These are phyloP conservation scores for Fusarium sp. DNA, from an alignment of 2,329 filamentous ascomycete genomes.

Conservation along the genomic window DNA sequence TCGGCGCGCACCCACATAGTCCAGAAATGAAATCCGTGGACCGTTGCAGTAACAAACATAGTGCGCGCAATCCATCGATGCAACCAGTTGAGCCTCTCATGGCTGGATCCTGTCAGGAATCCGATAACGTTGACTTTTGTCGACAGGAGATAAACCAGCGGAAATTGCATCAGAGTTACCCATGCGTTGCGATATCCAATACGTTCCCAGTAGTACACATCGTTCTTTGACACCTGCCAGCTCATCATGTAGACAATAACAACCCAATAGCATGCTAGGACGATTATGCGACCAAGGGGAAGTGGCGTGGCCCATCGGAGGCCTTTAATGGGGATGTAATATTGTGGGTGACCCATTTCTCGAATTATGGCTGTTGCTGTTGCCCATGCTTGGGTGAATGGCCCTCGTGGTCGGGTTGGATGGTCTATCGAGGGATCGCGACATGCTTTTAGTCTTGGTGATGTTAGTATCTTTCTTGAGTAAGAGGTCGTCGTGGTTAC, in stretches of 20 bases:
- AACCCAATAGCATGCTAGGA: slow-evolving; percentile 68
- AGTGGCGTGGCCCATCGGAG: slow-evolving; percentile 69
- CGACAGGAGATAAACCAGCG: slow-evolving; percentile 71
- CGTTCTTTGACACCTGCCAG: slow-evolving; percentile 60
- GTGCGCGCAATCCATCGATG: slow-evolving; percentile 79
- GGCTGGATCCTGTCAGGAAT: slow-evolving; percentile 69
- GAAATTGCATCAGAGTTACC: slow-evolving; percentile 73
- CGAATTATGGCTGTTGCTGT: slow-evolving; percentile 68
- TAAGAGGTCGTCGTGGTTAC: slow-evolving; percentile 44
- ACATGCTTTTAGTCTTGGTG: slow-evolving; percentile 59
- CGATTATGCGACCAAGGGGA: slow-evolving; percentile 65
- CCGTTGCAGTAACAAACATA: slow-evolving; percentile 73
- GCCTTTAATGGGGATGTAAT: slow-evolving; percentile 59
- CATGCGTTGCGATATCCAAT: slow-evolving; percentile 76
- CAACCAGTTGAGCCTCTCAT: slow-evolving; percentile 78
- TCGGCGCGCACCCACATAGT: slow-evolving; percentile 70
- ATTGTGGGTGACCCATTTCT: slow-evolving; percentile 67
- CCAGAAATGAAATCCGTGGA: slow-evolving; percentile 78
- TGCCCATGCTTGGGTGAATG: slow-evolving; percentile 64
- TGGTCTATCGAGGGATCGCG: slow-evolving; percentile 58
- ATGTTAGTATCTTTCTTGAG: not conserved
- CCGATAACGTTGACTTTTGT: slow-evolving; percentile 71
- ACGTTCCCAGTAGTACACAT: slow-evolving; percentile 71
- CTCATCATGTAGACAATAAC: slow-evolving; percentile 69
- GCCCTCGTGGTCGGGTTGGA: slow-evolving; percentile 64